phyloP scores from a whole-genome alignment of 108 stramenopile species.

The Asterionellopsis glacialis region DNA sequence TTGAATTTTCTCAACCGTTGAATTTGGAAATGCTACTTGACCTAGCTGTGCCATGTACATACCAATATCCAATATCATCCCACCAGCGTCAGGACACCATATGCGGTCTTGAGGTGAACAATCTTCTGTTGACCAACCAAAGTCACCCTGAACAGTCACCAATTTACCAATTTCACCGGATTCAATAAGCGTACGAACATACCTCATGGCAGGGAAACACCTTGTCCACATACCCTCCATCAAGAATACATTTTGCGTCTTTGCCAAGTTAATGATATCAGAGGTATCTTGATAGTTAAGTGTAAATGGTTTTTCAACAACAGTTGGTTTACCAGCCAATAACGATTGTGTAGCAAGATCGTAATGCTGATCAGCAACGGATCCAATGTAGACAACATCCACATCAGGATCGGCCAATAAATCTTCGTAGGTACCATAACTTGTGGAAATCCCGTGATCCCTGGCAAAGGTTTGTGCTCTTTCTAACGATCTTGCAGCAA shows the following conservation, averaged over 20 bases:
- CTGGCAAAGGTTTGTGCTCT: constrained; percentile 28
- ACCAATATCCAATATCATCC: constrained; percentile 41
- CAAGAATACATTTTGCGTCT: constrained; percentile 24
- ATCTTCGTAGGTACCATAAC: constrained; percentile 29
- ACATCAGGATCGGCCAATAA: constrained; percentile 27
- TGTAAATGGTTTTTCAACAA: constrained; percentile 50
- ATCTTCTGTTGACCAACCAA: constrained; percentile 32
- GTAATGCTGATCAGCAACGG: constrained; percentile 43
- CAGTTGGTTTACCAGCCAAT: constrained; percentile 29
- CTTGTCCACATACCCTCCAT: constrained; percentile 53
- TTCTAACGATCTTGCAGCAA: constrained; percentile 25
- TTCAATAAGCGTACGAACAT: constrained; percentile 30
- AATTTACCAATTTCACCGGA: constrained; percentile 33
- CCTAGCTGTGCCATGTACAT: constrained; percentile 54
- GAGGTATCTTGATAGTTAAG: constrained; percentile 19
- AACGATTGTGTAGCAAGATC: constrained; percentile 27
- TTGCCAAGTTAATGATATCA: constrained; percentile 30
- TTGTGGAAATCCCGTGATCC: constrained; percentile 31
- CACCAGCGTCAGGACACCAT: constrained; percentile 33
- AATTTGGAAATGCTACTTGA: constrained; percentile 22
- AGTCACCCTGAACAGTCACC: constrained; percentile 43
- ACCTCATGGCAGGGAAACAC: constrained; percentile 49
- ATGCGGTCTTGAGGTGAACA: constrained; percentile 26
- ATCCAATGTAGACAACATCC: constrained; percentile 58
- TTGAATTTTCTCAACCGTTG: constrained; percentile 20